Evolutionary conservation across 371 early-diverging fungal species (phyloP), one percentile per base, ranked within the genome.

Genomic region (Blakeslea trispora): DNA sequence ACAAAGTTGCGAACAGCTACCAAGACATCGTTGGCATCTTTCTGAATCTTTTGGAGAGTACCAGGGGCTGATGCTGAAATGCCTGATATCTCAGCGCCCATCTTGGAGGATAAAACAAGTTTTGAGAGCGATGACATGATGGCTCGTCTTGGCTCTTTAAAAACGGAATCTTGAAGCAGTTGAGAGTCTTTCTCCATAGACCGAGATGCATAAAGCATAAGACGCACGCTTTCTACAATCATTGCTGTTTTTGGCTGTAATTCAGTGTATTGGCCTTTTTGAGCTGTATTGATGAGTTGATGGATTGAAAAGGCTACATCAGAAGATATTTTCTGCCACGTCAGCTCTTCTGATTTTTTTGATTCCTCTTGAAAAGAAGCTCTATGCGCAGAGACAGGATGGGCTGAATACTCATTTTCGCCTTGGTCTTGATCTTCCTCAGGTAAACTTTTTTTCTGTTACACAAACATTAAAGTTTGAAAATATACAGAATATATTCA

Each of bases 201-300:
- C 5, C 89, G 83, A 8, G 90, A 86, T 14, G 92, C 82, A 39
- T 85, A 85, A 34, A 97, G 74, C 89, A 97, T 89, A 22, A 86
- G 81, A 23, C 90, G 84, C 47, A 93, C 86, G 17, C 91, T 79
- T 19, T 85, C 80, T 7, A 93, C 88, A n/a, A 92, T 81, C 14
- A 67, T 55, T 4, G 75, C 44, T 2, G 57, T 68, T 39, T 59
- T 51, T 13, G 19, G n/a, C 15, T 54, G 65, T 11, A 69, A 22
- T 35, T 48, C 24, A 19, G 51, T 46, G 2, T 52, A 37, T 17
- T 66, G 61, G 7, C 75, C 64, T 41, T 57, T 81, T 49, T 86
- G 84, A 21, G 85, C 85, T 0, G 88, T 77, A 15, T 69, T 51
- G 52, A 79, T 79, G 22, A 91, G 80, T 34, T 83, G 77, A 39